Base-by-base conservation (phyloP, 805 yeast genomes). In the Cyberlindnera euphorbiae region DNA sequence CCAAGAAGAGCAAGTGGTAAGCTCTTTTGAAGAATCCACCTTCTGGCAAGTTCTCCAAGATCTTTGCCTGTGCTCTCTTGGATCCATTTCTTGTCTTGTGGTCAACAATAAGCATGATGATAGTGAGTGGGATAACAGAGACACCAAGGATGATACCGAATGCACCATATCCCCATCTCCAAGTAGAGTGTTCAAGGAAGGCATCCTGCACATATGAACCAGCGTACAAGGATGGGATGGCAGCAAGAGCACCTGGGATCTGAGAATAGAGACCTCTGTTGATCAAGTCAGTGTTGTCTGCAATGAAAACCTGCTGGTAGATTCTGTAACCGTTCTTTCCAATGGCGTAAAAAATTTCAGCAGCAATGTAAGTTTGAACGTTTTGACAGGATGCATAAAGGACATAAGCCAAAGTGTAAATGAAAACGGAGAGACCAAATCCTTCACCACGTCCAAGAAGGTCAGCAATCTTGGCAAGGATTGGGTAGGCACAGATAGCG, bases 101-200 rank as follows among this genome's bases (percentile, higher is more conserved):
- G 28, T 56, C 59, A 22, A 52, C 36, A 17, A 41, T 30, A n/a
- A 44, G 39, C 61, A 56, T 55, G 17, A 46, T 18, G 3, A 39
- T 24, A 10, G 54, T 44, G 16, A 54, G 40, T 18, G 54, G 53
- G 25, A 47, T 32, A 13, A 41, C 48, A 10, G 50, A 41, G n/a
- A 39, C 46, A 30, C 47, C 50, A 28, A 49, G 36, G 22, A 71
- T 60, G 28, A 70, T 60, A 8, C 68, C 64, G 55, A 67, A 71
- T 23, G 68, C 50, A 28, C 73, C 73, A 47, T 62, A 68, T 9
- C 71, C 77, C 69, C 71, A 64, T 52, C 73, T 62, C 77, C 77
- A 73, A 10, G 64, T 58, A 12, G 54, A 45, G 27, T 52, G 50
- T 4, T 55, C 52, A 17, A 68, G 45, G 38, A 57, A 45, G 17